Conservation (phyloP, 1,139 yeast species). For the Yamadazyma songkhlaensis region DNA sequence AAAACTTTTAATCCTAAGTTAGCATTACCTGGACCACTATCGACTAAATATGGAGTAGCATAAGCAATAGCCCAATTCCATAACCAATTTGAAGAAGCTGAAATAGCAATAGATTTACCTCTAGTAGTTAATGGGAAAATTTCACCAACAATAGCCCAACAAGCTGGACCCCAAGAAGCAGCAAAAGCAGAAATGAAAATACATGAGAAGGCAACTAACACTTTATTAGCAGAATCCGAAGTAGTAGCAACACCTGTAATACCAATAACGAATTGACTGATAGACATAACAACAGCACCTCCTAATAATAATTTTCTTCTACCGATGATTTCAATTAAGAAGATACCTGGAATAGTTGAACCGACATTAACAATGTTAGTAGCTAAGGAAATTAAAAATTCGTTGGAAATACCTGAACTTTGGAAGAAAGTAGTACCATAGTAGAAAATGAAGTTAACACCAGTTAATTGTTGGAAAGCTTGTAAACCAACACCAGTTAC, state of each 20-base stretch:
- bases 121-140: slow-evolving; percentile 63
- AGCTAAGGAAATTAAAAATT: slow-evolving; percentile 31
- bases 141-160: slow-evolving; percentile 71
- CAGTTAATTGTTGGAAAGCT: slow-evolving; percentile 69
- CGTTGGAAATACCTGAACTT: slow-evolving; percentile 45
- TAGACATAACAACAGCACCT: slow-evolving; percentile 64
- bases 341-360: slow-evolving; percentile 34
- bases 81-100: slow-evolving; percentile 71
- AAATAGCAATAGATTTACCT: slow-evolving; percentile 65
- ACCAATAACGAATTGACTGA: slow-evolving; percentile 64
- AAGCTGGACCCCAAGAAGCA: slow-evolving; percentile 72
- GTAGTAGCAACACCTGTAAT: slow-evolving; percentile 54
- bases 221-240: slow-evolving; percentile 46
- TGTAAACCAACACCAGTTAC: slow-evolving; percentile 31
- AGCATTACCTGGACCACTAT: slow-evolving; percentile 58
- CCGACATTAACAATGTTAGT: slow-evolving; percentile 38
- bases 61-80: slow-evolving; percentile 69
- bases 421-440: slow-evolving; percentile 64
- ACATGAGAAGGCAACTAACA: slow-evolving; percentile 62
- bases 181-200: slow-evolving; percentile 67
- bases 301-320: slow-evolving; percentile 32
- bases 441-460: slow-evolving; percentile 70
- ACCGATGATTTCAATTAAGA: slow-evolving; percentile 32
- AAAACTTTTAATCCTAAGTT: slow-evolving; percentile 63
- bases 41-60: slow-evolving; percentile 67